Evolutionary conservation across 192 early-diverging fungal species (phyloP), one percentile per base, ranked within the genome.

Genomic region (Spinellus fusiger): DNA sequence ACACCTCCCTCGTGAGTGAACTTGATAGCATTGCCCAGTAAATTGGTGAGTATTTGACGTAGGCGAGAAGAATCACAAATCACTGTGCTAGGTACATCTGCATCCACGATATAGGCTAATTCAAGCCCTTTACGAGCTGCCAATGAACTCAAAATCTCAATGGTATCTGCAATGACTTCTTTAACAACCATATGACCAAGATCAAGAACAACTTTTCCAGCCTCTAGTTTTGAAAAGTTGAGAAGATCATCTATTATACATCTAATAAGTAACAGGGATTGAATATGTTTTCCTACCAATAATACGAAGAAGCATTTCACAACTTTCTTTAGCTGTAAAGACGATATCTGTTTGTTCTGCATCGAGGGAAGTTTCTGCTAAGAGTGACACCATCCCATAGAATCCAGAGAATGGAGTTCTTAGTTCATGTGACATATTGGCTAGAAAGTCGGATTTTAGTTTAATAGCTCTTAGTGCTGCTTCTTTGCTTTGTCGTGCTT

Each of bases 371-470:
- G 79, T 77, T 59, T 80, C 76, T 9, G 73, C 67, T 18, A 80
- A 40, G n/a, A 80, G 49, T 0, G 73, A 75, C 35, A 80, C 59
- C 79, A 80, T 80, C 28, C 76, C 79, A 56, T 77, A 74, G 49
- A 80, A 80, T 28, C 79, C 79, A 38, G 76, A 75, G 40, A 80
- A 80, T 0, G 79, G 79, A 60, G 89, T 91, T 20, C 88, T 84
- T 49, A 88, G 72, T 61, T 92, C 90, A 59, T 92, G 90, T 23
- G 82, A 84, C 80, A 89, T 87, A 50, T 84, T 89, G 6, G 89
- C 86, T 49, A 91, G 71, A 61, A 91, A 90, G 71, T 79, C 73
- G 33, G 77, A 70, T 40, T 79, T 79, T 4, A 76, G 62, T 56
- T 72, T 70, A 12, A 73, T 75, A 1, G 77, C 77, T 9, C 57